phyloP scores from a whole-genome alignment of 768 basidiomycete genomes.

The Strobilomyces dryophilus region DNA sequence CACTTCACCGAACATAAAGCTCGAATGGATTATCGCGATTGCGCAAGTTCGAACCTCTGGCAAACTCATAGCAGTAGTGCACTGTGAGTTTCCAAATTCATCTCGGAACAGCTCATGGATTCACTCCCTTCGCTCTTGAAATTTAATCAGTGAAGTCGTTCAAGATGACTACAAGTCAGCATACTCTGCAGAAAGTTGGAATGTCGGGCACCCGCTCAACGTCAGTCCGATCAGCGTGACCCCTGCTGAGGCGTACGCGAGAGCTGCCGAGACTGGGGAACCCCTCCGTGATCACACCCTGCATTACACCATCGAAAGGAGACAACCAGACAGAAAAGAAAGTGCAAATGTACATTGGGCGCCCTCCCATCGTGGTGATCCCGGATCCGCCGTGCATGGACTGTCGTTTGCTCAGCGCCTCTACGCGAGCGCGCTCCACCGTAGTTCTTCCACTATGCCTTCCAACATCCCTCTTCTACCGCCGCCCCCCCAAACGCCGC shows the following conservation, averaged over 20 bases:
- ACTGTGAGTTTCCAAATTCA: neutral
- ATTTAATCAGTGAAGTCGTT: neutral
- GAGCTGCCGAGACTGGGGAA: constrained; percentile 9
- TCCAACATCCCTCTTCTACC: constrained; percentile 6
- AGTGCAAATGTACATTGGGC: neutral
- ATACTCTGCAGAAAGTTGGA: neutral
- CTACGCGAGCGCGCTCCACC: constrained; percentile 38
- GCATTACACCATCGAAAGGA: constrained; percentile 18
- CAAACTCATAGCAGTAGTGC: neutral
- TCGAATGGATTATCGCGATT: constrained; percentile 8
- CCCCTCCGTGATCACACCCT: constrained; percentile 5
- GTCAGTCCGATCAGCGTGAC: constrained; percentile 2
- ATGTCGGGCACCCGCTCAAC: neutral
- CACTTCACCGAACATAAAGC: neutral
- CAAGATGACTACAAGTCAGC: constrained; percentile 3
- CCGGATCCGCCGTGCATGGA: constrained; percentile 13
- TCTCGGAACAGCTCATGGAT: neutral
- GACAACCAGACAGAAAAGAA: constrained; percentile 4
- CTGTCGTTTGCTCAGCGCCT: constrained; percentile 39
- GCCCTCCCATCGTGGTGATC: neutral
- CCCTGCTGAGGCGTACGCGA: constrained; percentile 21
- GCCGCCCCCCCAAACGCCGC: constrained; percentile 4
- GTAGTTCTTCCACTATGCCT: constrained; percentile 8
- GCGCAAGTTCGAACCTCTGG: constrained; percentile 1
- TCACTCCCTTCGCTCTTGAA: neutral